Evolutionary conservation across 2,329 filamentous ascomycete species (phyloP), one percentile per base, ranked within the genome.

Genomic region (Apiospora phragmitis): DNA sequence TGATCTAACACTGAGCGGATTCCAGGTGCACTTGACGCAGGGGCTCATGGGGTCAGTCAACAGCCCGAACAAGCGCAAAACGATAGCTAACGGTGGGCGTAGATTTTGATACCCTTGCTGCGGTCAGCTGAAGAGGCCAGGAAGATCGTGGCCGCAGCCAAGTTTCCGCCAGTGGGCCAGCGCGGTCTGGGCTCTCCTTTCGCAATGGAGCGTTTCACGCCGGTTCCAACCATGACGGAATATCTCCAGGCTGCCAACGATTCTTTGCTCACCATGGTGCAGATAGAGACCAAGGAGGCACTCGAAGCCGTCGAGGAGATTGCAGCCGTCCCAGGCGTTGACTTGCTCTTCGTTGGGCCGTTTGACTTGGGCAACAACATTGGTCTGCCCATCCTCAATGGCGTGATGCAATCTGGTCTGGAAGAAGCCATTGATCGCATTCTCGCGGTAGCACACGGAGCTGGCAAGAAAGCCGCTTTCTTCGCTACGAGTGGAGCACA

Each of bases 331-430:
- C 80, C 88, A 4, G 88, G 88, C 4, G 83, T 92, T 29, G 90
- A 92, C 72, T 85, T 90, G 5, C 80, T 92, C n/a, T 92, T 91
- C 76, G 85, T 92, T 65, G 90, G 90, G 0, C 90, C 90, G 1
- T 92, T 91, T 76, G 90, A 92, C 75, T 83, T 92, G 68, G 91
- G 87, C 67, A 90, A 90, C 77, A 90, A 87, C 74, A 89, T 91
- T 65, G 89, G 88, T 0, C 80, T 87, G 68, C 88, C 91, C 0
- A 88, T 93, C 49, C 83, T 91, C 29, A 83, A 91, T 72, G 87
- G 87, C 1, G 86, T 86, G 66, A 87, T 92, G 75, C 80, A 88
- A 73, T 85, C 86, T 0, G 86, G 90, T 71, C 84, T 93, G 71
- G 82, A 88, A 42, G 82, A 83, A 43, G 91, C 91, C 24, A 88